Evolutionary conservation across 176 grass and related monocot genomes (phyloP).

Genomic region (Lolium perenne): DNA sequence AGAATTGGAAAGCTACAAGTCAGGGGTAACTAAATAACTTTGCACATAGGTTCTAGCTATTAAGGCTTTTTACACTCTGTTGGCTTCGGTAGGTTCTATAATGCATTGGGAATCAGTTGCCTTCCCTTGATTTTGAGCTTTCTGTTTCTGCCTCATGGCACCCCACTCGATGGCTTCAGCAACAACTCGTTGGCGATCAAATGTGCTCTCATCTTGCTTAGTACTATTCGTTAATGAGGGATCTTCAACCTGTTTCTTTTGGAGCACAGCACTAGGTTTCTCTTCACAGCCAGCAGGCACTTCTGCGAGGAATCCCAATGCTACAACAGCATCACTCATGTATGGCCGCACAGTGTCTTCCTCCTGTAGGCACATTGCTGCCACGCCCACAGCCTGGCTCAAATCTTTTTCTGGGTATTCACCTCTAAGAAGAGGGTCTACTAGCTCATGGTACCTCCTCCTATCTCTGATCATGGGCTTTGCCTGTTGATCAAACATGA

Average conservation of each 20-base stretch:
- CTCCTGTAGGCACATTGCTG: constrained; percentile 89
- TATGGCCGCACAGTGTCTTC: constrained; percentile 67
- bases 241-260: constrained; percentile 38
- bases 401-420: constrained; percentile 69
- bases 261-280: constrained; percentile 14
- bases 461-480: constrained; percentile 74
- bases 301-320: constrained; percentile 64
- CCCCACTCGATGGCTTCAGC: constrained; percentile 70
- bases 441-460: constrained; percentile 62
- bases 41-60: not conserved
- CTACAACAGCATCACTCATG: constrained; percentile 77
- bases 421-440: constrained; percentile 74
- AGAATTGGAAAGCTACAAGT: constrained; percentile 35
- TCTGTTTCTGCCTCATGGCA: constrained; percentile 54
- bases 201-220: constrained; percentile 39
- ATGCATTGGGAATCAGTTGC: constrained; percentile 34
- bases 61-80: constrained; percentile 29
- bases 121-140: constrained; percentile 45
- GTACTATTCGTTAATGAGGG: not conserved
- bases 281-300: constrained; percentile 35
- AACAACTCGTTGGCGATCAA: constrained; percentile 53
- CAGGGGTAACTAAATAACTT: constrained; percentile 30
- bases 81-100: constrained; percentile 31
- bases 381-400: constrained; percentile 71
- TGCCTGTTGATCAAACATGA: constrained; percentile 57